Evolutionary conservation across 1,284 basidiomycete species (phyloP).

Genomic region (Tilletia setariae): DNA sequence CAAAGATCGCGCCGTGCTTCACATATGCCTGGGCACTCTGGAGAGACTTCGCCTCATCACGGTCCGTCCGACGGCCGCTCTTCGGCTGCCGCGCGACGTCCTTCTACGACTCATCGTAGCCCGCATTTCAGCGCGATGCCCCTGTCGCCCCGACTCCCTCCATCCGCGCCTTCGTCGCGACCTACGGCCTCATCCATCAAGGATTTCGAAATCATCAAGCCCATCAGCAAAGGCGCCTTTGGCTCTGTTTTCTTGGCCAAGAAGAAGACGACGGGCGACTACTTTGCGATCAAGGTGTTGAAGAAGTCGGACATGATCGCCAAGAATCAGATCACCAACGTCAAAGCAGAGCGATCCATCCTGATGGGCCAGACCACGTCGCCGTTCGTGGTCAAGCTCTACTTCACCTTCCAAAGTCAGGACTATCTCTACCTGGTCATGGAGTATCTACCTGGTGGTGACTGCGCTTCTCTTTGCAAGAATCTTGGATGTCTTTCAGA

Average conservation of each 20-base stretch:
- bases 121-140: conserved; percentile 47
- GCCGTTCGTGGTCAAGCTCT: conserved; percentile 68
- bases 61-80: conserved; percentile 22
- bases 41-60: conserved; percentile 40
- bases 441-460: conserved; percentile 72
- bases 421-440: conserved; percentile 58
- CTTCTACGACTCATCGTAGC: conserved; percentile 26
- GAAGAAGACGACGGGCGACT: conserved; percentile 96
- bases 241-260: conserved; percentile 97
- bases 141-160: conserved; percentile 81
- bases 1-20: conserved; percentile 30
- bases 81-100: conserved; percentile 2
- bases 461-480: conserved; percentile 94
- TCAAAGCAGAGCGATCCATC: conserved; percentile 98
- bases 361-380: conserved; percentile 99
- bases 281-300: conserved; percentile 97
- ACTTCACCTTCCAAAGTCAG: conserved; percentile 58
- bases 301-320: conserved; percentile 99
- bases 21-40: conserved; percentile 25
- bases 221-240: conserved; percentile 94
- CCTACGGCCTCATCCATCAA: conserved; percentile 88
- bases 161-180: conserved; percentile 71
- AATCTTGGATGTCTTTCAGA: conserved; percentile 86
- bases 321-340: conserved; percentile 99
- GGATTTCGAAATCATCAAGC: conserved; percentile 99